Base-by-base conservation (phyloP, 2,329 filamentous ascomycete genomes). In the Chrysosporium queenslandicum region DNA sequence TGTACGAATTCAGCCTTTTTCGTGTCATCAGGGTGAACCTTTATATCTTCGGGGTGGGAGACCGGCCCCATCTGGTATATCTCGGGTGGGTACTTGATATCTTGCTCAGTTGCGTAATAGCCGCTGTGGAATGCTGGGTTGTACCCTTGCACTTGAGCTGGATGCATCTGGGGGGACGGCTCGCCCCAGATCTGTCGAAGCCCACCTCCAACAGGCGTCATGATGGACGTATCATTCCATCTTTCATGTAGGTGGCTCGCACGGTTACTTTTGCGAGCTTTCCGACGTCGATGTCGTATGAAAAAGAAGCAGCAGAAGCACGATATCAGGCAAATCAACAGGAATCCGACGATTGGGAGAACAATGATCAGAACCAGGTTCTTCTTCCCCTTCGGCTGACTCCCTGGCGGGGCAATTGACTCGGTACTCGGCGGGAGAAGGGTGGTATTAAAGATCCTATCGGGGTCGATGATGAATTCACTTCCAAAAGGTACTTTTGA, bases 331-430 rank as follows among this genome's bases (percentile, higher is more conserved):
- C 70, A 55, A 2, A 73, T 50, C 23, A 74, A 59, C 2, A 72
- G 54, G 54, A 71, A 71, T 4, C 65, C 70, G 12, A 74, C 58
- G 30, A 74, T 66, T 5, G 71, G 71, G 2, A 74, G 59, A 0
- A 68, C 68, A 34, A 74, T 71, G 16, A 71, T 63, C 9, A 74
- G 47, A 9, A 66, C 64, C 1, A 73, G 64, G 36, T 63, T 59
- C 27, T 46, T 52, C 30, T 50, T 50, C 6, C 14, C 34, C 1
- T 55, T 47, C 11, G 56, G 58, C 0, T 58, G 59, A 12, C 43
- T 55, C 5, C 53, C 53, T 54, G 47, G 59, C 47, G 56, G 62
- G 21, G 58, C 59, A 36, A 53, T 61, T 4, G 59, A 47, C 8
- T 56, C 50, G 2, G 58, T 58, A 7, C 61, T 63, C 8, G 66